Conservation (phyloP, 2,329 filamentous ascomycete genomes). For the Pseudogymnoascus sp. region DNA sequence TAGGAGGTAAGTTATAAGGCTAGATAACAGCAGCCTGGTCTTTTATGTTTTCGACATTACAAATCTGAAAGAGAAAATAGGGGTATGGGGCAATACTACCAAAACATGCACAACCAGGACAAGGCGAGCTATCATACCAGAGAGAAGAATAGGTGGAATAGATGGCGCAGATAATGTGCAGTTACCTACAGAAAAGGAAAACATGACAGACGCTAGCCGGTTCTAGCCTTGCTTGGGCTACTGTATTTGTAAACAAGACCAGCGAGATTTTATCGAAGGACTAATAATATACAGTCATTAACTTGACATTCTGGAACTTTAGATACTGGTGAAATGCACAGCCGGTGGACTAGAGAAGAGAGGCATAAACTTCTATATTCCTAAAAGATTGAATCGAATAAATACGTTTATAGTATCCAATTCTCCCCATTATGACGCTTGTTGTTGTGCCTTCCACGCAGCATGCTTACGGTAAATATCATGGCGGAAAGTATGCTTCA, state of each 20-base stretch:
- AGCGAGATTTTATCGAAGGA: not conserved
- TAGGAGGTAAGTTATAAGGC: not conserved
- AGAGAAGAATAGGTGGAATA: not conserved
- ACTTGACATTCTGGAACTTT: not conserved
- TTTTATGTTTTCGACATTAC: not conserved
- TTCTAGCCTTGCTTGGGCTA: not conserved
- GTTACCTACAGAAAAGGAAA: not conserved
- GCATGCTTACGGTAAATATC: conserved; percentile 35
- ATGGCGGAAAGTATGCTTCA: conserved; percentile 37
- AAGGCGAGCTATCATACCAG: not conserved
- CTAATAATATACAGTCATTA: not conserved
- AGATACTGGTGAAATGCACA: not conserved
- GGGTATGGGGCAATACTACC: not conserved
- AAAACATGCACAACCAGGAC: not conserved
- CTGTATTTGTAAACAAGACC: not conserved
- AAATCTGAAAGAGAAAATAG: not conserved
- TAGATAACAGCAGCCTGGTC: not conserved
- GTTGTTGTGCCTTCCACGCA: conserved; percentile 26
- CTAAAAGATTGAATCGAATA: not conserved
- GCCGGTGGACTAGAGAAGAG: too few species aligned
- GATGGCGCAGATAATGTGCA: not conserved
- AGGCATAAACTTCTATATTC: not conserved
- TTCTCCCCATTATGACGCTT: not conserved
- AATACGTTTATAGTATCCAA: not conserved
- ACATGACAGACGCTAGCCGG: not conserved